phyloP scores from a whole-genome alignment of 2,329 filamentous ascomycete genomes.

The Colletotrichum nymphaeae region DNA sequence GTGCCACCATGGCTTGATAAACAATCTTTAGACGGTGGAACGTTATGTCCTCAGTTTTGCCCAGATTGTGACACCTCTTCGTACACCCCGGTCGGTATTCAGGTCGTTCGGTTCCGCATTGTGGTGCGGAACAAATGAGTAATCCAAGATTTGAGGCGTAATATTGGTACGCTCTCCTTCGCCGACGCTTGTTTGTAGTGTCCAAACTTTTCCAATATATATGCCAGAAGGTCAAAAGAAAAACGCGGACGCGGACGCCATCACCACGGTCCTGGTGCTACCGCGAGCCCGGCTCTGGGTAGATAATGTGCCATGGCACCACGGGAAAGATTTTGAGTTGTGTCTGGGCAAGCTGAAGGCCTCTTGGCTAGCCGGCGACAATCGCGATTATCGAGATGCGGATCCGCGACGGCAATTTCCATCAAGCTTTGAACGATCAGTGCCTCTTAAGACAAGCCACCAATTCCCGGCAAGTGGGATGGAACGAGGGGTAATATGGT shows the following conservation, averaged over 20 bases:
- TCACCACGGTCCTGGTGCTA: neutral
- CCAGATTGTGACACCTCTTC: neutral
- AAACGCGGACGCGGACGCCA: neutral
- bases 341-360: neutral
- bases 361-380: neutral
- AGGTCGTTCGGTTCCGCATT: neutral
- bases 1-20: neutral
- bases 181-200: neutral
- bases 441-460: neutral
- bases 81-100: too few species aligned
- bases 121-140: neutral
- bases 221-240: neutral
- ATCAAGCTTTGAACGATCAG: neutral
- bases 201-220: neutral
- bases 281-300: neutral
- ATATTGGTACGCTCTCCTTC: neutral
- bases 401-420: neutral
- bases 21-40: neutral
- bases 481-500: neutral
- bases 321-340: neutral
- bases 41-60: neutral
- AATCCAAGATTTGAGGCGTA: too few species aligned
- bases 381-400: neutral
- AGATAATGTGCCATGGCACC: neutral
- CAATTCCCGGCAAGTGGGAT: neutral